phyloP scores from a whole-genome alignment of 306 rosid genomes.

The Sechiopsis laciniata region DNA sequence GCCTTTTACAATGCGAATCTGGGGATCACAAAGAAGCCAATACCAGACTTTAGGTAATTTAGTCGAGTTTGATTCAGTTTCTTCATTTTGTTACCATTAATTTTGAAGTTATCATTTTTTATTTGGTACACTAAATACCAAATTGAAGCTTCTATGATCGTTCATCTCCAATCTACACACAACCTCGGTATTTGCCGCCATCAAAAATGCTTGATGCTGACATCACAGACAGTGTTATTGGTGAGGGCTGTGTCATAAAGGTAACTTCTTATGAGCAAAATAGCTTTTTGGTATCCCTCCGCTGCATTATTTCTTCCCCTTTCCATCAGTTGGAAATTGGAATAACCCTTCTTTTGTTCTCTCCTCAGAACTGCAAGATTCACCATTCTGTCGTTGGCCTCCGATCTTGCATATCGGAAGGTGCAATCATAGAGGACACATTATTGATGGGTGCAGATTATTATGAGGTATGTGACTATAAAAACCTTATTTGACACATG shows the following conservation, averaged over 20 bases:
- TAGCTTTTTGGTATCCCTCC: background rate
- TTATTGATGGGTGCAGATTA: conserved; percentile 98
- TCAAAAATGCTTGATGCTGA: conserved; percentile 99
- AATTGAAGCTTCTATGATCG: conserved; percentile 82
- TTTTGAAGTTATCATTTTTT: conserved; percentile 15
- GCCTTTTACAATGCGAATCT: conserved; percentile 96
- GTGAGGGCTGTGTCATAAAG: conserved; percentile 99
- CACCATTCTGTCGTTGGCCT: conserved; percentile 92
- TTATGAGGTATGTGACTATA: conserved; percentile 53
- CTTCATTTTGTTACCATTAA: background rate
- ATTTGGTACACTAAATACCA: background rate
- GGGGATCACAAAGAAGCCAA: conserved; percentile 93
- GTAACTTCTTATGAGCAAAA: conserved; percentile 30
- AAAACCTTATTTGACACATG: background rate
- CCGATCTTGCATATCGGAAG: conserved; percentile 92
- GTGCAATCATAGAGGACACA: conserved; percentile 90
- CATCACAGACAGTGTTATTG: conserved; percentile 93
- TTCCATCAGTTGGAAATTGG: background rate
- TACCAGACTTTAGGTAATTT: conserved; percentile 86
- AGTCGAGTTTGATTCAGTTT: background rate
- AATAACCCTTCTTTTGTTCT: background rate
- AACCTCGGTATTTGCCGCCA: conserved; percentile 94
- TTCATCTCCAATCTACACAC: conserved; percentile 97
- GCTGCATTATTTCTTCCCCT: too few species aligned
- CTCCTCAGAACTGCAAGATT: conserved; percentile 82